Evolutionary conservation across 345 rosid species (phyloP), one percentile per base, ranked within the genome.

Genomic region (thale cress (Arabidopsis thaliana)): DNA sequence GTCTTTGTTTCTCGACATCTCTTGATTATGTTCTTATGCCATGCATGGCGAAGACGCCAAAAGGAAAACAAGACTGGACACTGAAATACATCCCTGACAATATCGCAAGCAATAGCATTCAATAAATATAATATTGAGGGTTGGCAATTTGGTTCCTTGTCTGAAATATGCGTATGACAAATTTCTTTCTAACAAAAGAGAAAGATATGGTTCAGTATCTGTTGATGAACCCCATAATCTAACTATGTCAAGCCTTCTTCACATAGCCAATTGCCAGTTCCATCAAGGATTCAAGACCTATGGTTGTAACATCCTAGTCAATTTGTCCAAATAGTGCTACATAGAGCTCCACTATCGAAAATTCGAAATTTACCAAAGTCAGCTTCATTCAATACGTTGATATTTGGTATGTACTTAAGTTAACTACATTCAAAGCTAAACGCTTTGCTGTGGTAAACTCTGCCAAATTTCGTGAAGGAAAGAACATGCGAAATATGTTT

Each of bases 11-110:
- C 91, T 40, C 73, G 58, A 84, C 97, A 92, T 83, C 89, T 88
- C 86, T 85, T 90, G 59, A 87, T 66, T 81, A 95, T 75, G 84
- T 92, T 90, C 87, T 89, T 95, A 53, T 90, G 97, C 97, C 97
- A 95, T 25, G 90, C 77, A 58, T 87, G 93, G 49, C 93, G 97
- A 16, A 83, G 83, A 67, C 97, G 85, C 99, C 99, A 95, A 79
- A 89, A 87, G 40, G 92, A 86, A 79, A 92, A 50, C 83, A 90
- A 80, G 14, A 95, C 86, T 5, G 97, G 79, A 78, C 99, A 92
- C 75, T 92, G 93, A 82, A 92, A 95, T 28, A 90, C 97, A 83
- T 95, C 97, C 93, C 97, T 92, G 89, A 79, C 42, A 38, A 74
- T 65, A 83, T 69, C 14, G 5, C 63, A 82, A 61, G 56, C 32